Evolutionary conservation across 805 yeast genomes (phyloP).

Genomic region (Cyberlindnera maclurae): DNA sequence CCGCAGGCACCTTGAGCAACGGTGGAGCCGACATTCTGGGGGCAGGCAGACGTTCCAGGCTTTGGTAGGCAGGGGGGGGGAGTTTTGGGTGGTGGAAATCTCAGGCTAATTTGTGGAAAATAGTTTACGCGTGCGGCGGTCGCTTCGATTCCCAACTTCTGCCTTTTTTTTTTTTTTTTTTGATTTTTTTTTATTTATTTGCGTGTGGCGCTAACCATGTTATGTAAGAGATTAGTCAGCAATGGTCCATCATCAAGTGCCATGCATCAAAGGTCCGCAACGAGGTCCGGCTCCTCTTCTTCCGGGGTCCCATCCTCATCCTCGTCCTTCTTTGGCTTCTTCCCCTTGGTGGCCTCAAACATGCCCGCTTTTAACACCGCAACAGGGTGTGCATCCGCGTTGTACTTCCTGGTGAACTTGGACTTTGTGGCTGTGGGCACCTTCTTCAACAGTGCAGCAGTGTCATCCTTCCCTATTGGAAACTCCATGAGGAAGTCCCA

Average conservation of each 20-base stretch:
- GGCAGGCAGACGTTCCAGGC: not conserved
- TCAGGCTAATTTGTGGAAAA: no score
- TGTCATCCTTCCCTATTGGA: conserved; percentile 56
- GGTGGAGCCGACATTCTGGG: conserved; percentile 31
- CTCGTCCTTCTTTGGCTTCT: conserved; percentile 10
- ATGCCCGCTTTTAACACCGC: conserved; percentile 27
- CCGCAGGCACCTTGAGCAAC: conserved; percentile 36
- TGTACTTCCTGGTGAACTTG: conserved; percentile 82
- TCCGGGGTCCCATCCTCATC: conserved; percentile 2
- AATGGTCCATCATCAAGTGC: no score
- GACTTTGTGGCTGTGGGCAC: conserved; percentile 75
- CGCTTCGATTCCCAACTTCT: no score
- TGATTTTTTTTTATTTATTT: no score
- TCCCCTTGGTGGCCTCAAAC: conserved; percentile 21
- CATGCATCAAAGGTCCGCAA: not conserved
- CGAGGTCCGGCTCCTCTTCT: conserved; percentile 3
- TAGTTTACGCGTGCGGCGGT: no score
- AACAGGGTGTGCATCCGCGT: conserved; percentile 69
- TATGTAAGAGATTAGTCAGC: no score
- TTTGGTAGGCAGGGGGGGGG: no score
- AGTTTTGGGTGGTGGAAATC: no score
- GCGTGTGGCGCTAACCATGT: no score
- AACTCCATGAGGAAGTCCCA: conserved; percentile 87
- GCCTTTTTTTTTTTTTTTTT: no score
- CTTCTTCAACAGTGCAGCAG: conserved; percentile 44